Base-by-base conservation (phyloP, 306 rosid genomes). In the Luffa aegyptiaca region DNA sequence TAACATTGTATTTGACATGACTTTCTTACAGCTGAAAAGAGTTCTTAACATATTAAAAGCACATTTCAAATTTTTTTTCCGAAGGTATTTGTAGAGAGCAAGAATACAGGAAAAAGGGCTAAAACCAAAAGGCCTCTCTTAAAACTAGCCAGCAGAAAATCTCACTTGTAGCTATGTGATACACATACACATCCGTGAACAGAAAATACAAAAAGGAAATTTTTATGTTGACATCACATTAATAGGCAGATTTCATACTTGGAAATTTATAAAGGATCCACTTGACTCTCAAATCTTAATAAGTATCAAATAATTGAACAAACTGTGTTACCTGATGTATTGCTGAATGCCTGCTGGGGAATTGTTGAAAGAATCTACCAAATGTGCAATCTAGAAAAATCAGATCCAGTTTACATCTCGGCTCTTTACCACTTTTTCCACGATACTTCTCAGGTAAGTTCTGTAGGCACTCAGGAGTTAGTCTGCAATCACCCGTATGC, bases 401-500 rank as follows among this genome's bases (percentile, higher is more conserved):
- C 83, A 83, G 89, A 83, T 93, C 92, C 48, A 93, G 86, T 35
- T 58, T 88, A 82, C 85, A 89, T 0, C 44, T 72, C 0, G 95
- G 93, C 61, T 82, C 82, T 80, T 82, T 83, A 20, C 90, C 97
- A 59, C 85, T 85, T 91, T 71, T 87, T 44, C 94, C 89, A 73
- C 89, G 82, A 84, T 88, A 91, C 68, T 88, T 90, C 31, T 86
- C 89, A 2, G 94, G 94, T 53, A 93, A 83, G 64, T 74, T 84
- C 41, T 77, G 87, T 51, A 93, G 81, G 84, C 94, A 93, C 81
- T 91, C 94, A 10, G 83, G 87, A 5, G 86, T 87, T 20, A 93
- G 93, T 81, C 94, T 88, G 88, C 94, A 93, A 85, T 91, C 97
- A 63, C 94, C 96, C 0, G 92, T 88, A 84, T 91, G 96, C 36